Percentiles rank a stretch among this genome's conserved stretches.
Evolutionary conservation across 164 flowering plant species (phyloP).

Genomic region (Nymphaea thermarum): DNA sequence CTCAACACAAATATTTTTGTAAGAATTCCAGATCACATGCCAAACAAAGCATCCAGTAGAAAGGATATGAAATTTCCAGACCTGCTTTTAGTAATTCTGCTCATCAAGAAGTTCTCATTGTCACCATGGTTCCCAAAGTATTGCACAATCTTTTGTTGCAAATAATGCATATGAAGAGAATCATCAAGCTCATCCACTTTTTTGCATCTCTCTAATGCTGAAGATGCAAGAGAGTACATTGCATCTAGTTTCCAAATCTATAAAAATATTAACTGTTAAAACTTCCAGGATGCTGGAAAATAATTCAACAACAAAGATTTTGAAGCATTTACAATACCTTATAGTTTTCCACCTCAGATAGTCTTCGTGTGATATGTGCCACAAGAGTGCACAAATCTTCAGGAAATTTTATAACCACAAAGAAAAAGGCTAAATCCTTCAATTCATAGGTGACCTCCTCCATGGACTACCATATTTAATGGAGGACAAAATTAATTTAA

Average conservation of each 20-base stretch:
- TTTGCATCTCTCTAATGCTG: conserved; percentile 45
- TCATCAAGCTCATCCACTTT: conserved; percentile 42
- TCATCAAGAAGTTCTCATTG: neutral
- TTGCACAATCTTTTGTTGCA: conserved; percentile 57
- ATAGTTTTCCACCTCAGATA: conserved; percentile 64
- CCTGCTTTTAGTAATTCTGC: conserved; percentile 29
- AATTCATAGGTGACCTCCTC: conserved; percentile 87
- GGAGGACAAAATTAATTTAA: no score
- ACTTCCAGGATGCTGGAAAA: neutral
- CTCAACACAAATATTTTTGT: no score
- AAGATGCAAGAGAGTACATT: conserved; percentile 56
- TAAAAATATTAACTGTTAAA: neutral
- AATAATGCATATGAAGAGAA: conserved; percentile 54
- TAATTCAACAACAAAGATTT: no score
- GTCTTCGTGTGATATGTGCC: conserved; percentile 61
- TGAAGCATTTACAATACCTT: conserved; percentile 37
- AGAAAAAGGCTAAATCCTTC: conserved; percentile 83
- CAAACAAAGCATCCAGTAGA: neutral
- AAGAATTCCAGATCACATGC: neutral
- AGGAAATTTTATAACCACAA: conserved; percentile 41
- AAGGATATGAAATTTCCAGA: conserved; percentile 6
- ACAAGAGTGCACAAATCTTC: conserved; percentile 62
- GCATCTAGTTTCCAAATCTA: conserved; percentile 66
- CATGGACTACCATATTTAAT: conserved; percentile 26
- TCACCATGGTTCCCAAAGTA: conserved; percentile 44